Base-by-base conservation (phyloP, 2,329 filamentous ascomycete genomes). In the Colletotrichum tabaci region DNA sequence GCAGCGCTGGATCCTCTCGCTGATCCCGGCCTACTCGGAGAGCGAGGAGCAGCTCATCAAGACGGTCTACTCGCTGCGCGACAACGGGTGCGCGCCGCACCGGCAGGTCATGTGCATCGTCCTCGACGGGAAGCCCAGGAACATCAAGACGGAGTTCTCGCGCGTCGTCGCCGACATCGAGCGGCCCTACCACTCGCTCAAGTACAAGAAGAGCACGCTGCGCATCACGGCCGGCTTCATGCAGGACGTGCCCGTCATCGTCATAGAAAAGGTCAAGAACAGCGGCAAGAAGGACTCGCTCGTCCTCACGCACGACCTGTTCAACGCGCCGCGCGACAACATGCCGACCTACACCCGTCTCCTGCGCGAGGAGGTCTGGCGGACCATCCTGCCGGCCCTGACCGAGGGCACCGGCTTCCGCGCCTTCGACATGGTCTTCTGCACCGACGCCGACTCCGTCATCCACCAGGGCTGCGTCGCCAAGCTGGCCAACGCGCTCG, bases 1-100 rank as follows among this genome's bases (percentile, higher is more conserved):
- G 8, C 61, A 40, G 15, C 61, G 61, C n/a, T 65, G 61, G 61
- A 57, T 65, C 18, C 50, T 65, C 16, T 65, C 61, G 2, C 61
- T 65, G 12, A 65, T 65, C 8, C 61, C 61, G 12, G 61, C 61
- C n/a, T 65, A 65, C 50, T 65, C 61, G 26, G 61, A 65, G 42
- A 65, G 61, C 26, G 61, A 65, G 23, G 61, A 65, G 26, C 61
- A 65, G 26, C 61, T 65, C 40, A 47, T 65, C 61, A 65, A 65
- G 40, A 65, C 61, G 15, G 61, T 65, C 15, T 65, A 65, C 50
- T 65, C 61, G 15, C 50, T 65, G 16, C 61, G 50, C 50, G 61
- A 65, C 40, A 65, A 65, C 4, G 61, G 50, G 12, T 65, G 61
- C 23, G 61, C 44, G 23, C 61, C 61, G 8, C 61, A 65, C 26